Conservation (phyloP, 345 rosid species). For the Populus tremula region DNA sequence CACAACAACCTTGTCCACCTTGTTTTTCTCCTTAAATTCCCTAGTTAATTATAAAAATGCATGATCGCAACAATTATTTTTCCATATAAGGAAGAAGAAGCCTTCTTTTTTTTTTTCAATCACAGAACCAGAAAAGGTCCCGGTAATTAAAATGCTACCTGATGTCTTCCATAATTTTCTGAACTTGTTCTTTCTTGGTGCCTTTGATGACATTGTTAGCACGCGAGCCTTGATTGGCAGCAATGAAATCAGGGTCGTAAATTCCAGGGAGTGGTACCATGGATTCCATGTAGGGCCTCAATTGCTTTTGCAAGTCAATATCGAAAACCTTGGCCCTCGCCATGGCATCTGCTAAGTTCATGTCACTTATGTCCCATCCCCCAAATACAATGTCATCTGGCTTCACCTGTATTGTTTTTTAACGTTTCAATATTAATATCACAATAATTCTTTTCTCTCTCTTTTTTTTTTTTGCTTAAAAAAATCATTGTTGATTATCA, state of each 20-base stretch:
- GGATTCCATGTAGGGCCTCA: slow-evolving; percentile 94
- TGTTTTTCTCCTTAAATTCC: slow-evolving; percentile 81
- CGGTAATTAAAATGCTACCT: slow-evolving; percentile 39
- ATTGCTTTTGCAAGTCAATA: slow-evolving; percentile 86
- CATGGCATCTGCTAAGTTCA: slow-evolving; percentile 99
- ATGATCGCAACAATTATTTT: background rate
- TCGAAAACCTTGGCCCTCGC: slow-evolving; percentile 86
- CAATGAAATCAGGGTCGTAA: slow-evolving; percentile 88
- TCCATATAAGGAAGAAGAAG: background rate
- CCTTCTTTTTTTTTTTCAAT: background rate
- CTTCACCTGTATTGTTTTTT: slow-evolving; percentile 50
- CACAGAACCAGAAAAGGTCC: background rate
- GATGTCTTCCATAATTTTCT: slow-evolving; percentile 79
- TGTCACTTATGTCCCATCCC: slow-evolving; percentile 97
- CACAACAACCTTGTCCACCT: slow-evolving; percentile 86
- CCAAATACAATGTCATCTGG: slow-evolving; percentile 93
- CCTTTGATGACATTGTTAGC: slow-evolving; percentile 88
- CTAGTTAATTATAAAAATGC: slow-evolving; percentile 31
- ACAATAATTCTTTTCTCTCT: background rate
- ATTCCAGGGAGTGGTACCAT: slow-evolving; percentile 92
- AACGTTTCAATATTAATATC: background rate
- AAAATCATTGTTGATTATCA: background rate
- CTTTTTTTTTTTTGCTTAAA: background rate
- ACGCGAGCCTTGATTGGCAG: slow-evolving; percentile 91
- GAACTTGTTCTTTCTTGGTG: slow-evolving; percentile 78